A percentile compares a stretch with the other conserved stretches of the same genome.
Evolutionary conservation across 2,329 filamentous ascomycete species (phyloP).

Genomic region (Calonectria pseudoreteaudii): DNA sequence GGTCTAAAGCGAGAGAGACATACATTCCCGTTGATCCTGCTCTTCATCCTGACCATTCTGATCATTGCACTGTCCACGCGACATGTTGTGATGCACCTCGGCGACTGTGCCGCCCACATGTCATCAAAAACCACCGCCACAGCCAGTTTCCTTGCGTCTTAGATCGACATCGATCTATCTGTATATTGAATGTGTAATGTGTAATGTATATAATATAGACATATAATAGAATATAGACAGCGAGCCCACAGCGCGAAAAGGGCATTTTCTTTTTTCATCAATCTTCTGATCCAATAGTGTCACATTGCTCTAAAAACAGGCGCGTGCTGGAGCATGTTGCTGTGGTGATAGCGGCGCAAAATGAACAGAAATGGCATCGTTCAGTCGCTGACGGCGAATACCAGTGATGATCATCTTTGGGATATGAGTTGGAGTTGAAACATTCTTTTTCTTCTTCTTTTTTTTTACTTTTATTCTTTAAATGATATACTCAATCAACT

Average conservation of each 20-base stretch:
- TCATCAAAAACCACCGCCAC: conserved; percentile 2
- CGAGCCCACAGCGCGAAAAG: background rate
- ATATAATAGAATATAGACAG: background rate
- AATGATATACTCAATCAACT: background rate
- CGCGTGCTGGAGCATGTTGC: background rate
- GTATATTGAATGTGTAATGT: background rate
- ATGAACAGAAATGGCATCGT: background rate
- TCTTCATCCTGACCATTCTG: background rate
- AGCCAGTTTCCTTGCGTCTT: background rate
- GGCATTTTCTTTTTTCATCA: background rate
- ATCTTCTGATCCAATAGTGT: background rate
- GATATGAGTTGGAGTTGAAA: background rate
- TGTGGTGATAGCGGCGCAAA: background rate
- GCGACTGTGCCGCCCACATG: background rate
- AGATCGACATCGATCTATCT: background rate
- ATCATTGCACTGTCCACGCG: background rate
- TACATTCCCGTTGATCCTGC: background rate
- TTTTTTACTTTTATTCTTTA: background rate
- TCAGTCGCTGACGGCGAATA: background rate
- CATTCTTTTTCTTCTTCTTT: background rate
- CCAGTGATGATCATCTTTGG: background rate
- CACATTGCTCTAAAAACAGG: background rate
- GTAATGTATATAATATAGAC: background rate
- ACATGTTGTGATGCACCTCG: background rate
- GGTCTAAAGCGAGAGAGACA: background rate